Evolutionary conservation across 2,329 filamentous ascomycete genomes (phyloP).

Genomic region (Aureobasidium sp.): DNA sequence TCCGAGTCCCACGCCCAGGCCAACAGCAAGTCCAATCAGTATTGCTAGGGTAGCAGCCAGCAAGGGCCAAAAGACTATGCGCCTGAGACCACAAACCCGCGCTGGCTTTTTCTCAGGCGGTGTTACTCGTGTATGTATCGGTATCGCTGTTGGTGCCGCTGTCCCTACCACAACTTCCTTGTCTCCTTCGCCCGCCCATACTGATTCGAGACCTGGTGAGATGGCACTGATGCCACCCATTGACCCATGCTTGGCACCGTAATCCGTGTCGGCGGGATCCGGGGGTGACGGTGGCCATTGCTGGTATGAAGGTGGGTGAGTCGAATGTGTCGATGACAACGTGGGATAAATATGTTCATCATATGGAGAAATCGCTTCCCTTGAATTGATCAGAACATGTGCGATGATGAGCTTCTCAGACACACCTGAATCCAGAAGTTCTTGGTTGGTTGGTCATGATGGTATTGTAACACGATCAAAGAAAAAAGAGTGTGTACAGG

Average conservation of each 20-base stretch:
- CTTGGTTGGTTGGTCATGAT: conserved; percentile 12
- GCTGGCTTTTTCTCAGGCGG: conserved; percentile 14
- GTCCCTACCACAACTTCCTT: conserved; percentile 25
- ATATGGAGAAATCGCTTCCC: not conserved
- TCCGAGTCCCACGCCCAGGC: conserved; percentile 32
- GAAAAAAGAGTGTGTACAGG: not conserved
- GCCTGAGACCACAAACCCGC: conserved; percentile 21
- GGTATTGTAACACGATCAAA: not conserved
- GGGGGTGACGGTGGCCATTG: conserved; percentile 17
- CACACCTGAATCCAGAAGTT: conserved; percentile 11
- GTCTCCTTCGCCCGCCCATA: conserved; percentile 23
- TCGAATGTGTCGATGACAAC: not conserved
- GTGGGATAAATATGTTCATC: not conserved
- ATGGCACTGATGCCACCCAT: conserved; percentile 17
- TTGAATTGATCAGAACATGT: not conserved
- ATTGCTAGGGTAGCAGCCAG: conserved; percentile 24
- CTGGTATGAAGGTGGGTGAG: conserved; percentile 22
- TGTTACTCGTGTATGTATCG: not conserved
- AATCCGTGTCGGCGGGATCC: conserved; percentile 15
- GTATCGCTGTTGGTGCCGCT: not conserved
- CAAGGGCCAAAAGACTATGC: conserved; percentile 20
- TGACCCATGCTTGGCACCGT: conserved; percentile 20
- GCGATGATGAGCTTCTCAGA: not conserved
- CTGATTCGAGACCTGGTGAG: conserved; percentile 24
- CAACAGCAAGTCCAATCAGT: conserved; percentile 30